Base-by-base conservation (phyloP, 331 rosid species). In the Spiraea crenata region DNA sequence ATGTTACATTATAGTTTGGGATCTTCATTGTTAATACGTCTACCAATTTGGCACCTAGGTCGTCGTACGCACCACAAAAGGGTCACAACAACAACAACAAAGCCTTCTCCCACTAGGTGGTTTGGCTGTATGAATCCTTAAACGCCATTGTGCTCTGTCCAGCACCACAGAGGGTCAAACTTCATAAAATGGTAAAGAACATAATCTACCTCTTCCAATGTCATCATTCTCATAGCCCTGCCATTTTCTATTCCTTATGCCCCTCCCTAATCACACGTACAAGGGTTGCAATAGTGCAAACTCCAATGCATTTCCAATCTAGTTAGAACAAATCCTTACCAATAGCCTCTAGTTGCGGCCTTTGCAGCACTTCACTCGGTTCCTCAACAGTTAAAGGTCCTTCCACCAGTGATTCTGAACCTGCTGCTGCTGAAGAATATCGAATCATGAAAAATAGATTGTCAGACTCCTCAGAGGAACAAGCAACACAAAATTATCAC, bases 301-400 rank as follows among this genome's bases (percentile, higher is more conserved):
- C 47, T 60, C 47, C 0, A 16, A 41, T 56, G 65, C 40, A 25
- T 14, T 51, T 38, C 13, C 64, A 55, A 61, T 34, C 37, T 5
- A 65, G 20, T 73, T 49, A 56, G 6, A 61, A 3, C 12, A 68
- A 68, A 35, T 14, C 25, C 73, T 19, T 79, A 90, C 93, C 96
- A 71, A 84, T 71, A 57, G 90, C 90, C 67, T 88, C 86, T 25
- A 86, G 80, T 74, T 88, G 92, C 65, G 3, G 77, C 55, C 84
- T 83, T 77, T 77, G 73, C 80, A 88, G 83, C 74, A 84, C 75
- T 40, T 71, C 76, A n/a, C 70, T 69, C 8, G 85, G 59, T 58
- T 88, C 56, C 74, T 78, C 75, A 60, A 83, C 73, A 59, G 16
- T n/a, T 57, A 81, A 37, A 25, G 88, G 85, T 74, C 82, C 80